phyloP scores from a whole-genome alignment of 345 rosid genomes.

The Brassica juncea region DNA sequence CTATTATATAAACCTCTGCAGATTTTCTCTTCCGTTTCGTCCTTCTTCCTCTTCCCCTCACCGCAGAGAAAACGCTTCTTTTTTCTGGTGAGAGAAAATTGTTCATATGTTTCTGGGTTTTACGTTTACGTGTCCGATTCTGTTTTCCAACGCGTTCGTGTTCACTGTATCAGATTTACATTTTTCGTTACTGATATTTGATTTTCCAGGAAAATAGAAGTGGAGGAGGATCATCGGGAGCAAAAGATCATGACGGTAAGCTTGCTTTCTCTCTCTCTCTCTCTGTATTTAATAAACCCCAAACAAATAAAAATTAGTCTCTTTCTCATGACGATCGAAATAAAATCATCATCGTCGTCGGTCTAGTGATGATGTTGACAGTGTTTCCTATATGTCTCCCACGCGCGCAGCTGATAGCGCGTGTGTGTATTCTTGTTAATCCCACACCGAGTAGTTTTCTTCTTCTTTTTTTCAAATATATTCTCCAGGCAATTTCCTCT shows the following conservation, averaged over 20 bases:
- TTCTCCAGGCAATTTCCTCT: background rate
- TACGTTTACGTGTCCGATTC: background rate
- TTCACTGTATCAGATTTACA: no score
- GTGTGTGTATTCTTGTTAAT: constrained; percentile 22
- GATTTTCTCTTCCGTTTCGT: background rate
- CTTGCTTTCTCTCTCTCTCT: background rate
- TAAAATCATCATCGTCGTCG: constrained; percentile 17
- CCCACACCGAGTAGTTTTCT: background rate
- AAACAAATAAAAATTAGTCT: no score
- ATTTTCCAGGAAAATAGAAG: background rate
- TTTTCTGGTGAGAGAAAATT: background rate
- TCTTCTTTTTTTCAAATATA: no score
- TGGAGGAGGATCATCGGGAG: background rate
- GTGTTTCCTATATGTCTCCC: constrained; percentile 28
- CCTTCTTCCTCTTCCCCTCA: background rate
- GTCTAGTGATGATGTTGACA: constrained; percentile 4
- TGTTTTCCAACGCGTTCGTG: background rate
- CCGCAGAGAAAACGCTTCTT: background rate
- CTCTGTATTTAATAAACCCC: background rate
- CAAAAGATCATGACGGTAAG: constrained; percentile 11
- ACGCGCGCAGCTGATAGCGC: constrained; percentile 21
- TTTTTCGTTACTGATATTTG: background rate
- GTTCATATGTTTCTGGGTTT: background rate
- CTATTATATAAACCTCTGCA: no score
- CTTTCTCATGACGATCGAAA: background rate